phyloP scores from a whole-genome alignment of 2,329 filamentous ascomycete genomes.

The Diaporthe vaccinii region DNA sequence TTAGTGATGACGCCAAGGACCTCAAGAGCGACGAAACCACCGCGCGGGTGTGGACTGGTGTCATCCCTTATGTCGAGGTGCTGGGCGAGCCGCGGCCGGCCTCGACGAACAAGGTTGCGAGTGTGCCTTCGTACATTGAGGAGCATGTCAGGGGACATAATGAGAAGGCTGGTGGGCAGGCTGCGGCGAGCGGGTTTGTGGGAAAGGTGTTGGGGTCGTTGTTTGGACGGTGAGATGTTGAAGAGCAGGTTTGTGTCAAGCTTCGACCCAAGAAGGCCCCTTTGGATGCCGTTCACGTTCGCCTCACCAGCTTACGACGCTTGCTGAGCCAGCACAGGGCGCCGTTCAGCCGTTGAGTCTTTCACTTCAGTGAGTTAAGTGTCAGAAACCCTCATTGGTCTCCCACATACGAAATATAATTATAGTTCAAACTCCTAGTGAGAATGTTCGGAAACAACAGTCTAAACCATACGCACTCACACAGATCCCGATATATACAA shows the following conservation, averaged over 20 bases:
- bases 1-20: constrained; percentile 67
- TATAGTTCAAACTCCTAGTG: not conserved
- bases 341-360: too few species aligned
- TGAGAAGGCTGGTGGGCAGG: constrained; percentile 29
- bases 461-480: too few species aligned
- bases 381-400: not conserved
- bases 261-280: too few species aligned
- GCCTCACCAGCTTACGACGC: too few species aligned
- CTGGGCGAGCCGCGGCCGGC: constrained; percentile 75
- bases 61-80: constrained; percentile 72
- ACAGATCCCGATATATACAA: not conserved
- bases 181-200: constrained; percentile 15
- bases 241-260: not conserved
- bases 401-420: not conserved
- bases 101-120: constrained; percentile 68
- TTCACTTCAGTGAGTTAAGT: not conserved
- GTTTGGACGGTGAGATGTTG: constrained; percentile 22
- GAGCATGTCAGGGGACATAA: constrained; percentile 58
- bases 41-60: constrained; percentile 67
- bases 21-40: constrained; percentile 47
- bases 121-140: constrained; percentile 73
- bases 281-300: too few species aligned
- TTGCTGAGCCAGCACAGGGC: too few species aligned
- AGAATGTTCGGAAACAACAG: not conserved
- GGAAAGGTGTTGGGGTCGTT: constrained; percentile 34